These are phyloP conservation scores for Penstemon davidsonii DNA, from an alignment of 257 asterid species.

Conservation along the genomic window DNA sequence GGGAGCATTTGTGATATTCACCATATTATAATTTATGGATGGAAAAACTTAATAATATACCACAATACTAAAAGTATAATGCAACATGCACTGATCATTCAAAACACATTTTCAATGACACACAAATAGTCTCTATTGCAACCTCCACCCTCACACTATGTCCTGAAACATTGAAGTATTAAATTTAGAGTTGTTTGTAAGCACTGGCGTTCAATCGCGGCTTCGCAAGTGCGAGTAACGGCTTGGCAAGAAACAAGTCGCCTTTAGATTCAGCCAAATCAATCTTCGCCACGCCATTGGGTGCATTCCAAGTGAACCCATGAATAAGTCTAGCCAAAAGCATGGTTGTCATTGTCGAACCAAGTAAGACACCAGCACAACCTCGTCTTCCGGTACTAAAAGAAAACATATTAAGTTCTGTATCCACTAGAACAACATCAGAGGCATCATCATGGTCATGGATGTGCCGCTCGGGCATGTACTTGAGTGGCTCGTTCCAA, in stretches of 20 bases:
- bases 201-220: no score
- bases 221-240: background rate
- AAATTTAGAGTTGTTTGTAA: no score
- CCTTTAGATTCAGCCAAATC: background rate
- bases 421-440: background rate
- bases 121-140: no score
- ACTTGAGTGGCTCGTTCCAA: slow-evolving; percentile 19
- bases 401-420: background rate
- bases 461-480: slow-evolving; percentile 22
- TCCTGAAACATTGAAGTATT: no score
- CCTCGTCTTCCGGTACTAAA: slow-evolving; percentile 25
- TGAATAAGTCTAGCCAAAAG: background rate
- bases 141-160: no score
- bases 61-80: no score
- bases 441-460: background rate
- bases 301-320: slow-evolving; percentile 7
- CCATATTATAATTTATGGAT: no score
- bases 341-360: no score
- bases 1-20: no score
- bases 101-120: no score
- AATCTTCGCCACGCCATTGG: background rate
- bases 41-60: no score
- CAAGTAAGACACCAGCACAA: background rate
- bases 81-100: no score
- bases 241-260: background rate